Evolutionary conservation across 305 asterid genomes (phyloP), one percentile per base, ranked within the genome.

Genomic region (Rubia balearica): DNA sequence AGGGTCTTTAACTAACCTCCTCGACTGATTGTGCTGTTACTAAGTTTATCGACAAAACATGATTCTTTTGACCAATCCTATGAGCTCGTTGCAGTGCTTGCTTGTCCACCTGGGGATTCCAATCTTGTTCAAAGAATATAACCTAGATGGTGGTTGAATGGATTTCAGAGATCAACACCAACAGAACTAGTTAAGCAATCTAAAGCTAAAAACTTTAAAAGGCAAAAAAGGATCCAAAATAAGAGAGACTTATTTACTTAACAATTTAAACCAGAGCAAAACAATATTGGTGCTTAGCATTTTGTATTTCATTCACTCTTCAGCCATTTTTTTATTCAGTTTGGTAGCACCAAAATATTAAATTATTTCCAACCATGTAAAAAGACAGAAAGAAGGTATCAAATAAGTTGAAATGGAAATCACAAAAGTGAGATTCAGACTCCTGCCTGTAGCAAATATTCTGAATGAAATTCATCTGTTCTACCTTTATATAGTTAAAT

Each of bases 51-150:
- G 90, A 86, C 69, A 93, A 80, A n/a, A 93, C 98, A 57, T 89
- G 96, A 76, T 86, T 88, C 72, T 61, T 79, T 82, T 93, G 98
- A 80, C 97, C 98, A 82, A 93, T 93, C 76, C 97, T 87, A 78
- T 93, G 97, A 22, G 96, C 95, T 67, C 97, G 96, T 87, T 93
- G 98, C 82, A 91, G 80, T 77, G 97, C 98, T 84, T 91, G 98
- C 85, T 89, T 93, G 85, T 93, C 97, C 65, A 93, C 96, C 84
- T 93, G 98, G 55, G 98, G 96, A 78, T 93, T 93, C 98, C 97
- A 93, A 78, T 93, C 98, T 82, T 91, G 97, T 83, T 93, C 98
- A 71, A 88, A 91, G 84, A 93, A 93, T 75, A 93, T 85, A 78
- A 93, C 97, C 97, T 93, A 79, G 79, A 68, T 55, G 12, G 56